phyloP scores from a whole-genome alignment of 1,284 basidiomycete genomes.

The Sphagnurus paluster region DNA sequence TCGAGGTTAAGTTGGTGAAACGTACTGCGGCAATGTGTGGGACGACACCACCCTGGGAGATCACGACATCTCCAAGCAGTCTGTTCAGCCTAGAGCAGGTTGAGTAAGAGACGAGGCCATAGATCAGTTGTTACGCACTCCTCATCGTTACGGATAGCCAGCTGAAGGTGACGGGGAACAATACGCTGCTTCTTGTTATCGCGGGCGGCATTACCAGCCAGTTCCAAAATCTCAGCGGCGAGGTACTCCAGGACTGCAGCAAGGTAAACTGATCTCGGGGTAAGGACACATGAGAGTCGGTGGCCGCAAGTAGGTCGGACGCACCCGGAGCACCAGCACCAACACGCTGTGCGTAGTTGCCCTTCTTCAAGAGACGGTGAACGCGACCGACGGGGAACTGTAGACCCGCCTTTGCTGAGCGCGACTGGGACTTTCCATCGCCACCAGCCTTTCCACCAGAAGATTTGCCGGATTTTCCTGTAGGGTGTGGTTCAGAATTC shows the following conservation, averaged over 20 bases:
- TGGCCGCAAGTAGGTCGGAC: constrained; percentile 22
- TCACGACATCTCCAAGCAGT: constrained; percentile 80
- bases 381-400: constrained; percentile 84
- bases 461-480: constrained; percentile 61
- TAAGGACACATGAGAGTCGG: not conserved
- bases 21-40: constrained; percentile 50
- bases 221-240: constrained; percentile 86
- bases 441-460: constrained; percentile 56
- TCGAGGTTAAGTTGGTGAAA: not conserved
- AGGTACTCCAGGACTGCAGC: constrained; percentile 81
- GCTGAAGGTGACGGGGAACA: constrained; percentile 86
- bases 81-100: constrained; percentile 52
- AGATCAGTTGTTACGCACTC: constrained; percentile 45
- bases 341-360: constrained; percentile 55
- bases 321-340: constrained; percentile 76
- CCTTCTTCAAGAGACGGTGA: constrained; percentile 63
- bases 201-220: constrained; percentile 84
- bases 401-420: constrained; percentile 62
- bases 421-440: constrained; percentile 66
- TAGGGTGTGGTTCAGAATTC: constrained; percentile 8
- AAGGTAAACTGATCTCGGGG: constrained; percentile 74
- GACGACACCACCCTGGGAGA: constrained; percentile 91
- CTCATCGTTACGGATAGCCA: constrained; percentile 87
- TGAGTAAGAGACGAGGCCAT: constrained; percentile 8
- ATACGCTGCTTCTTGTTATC: constrained; percentile 90